Base-by-base conservation (phyloP, 177 flowering plant species). In the Tripterygium wilfordii region DNA sequence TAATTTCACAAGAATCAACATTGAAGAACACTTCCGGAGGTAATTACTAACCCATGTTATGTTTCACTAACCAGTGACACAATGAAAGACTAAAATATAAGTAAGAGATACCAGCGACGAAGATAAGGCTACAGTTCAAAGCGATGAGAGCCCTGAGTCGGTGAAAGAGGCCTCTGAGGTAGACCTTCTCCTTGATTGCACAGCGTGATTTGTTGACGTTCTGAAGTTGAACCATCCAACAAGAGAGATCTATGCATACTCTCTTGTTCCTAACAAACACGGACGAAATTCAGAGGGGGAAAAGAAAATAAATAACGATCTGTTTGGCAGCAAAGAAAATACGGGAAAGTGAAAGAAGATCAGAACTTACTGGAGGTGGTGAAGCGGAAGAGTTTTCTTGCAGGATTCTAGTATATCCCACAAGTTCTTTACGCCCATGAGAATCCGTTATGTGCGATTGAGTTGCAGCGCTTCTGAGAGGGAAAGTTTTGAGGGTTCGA, bases 341-440 rank as follows among this genome's bases (percentile, higher is more conserved):
- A 18, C n/a, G 8, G 46, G 24, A 20, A 10, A 10, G 20, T 20
- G 26, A n/a, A 42, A 16, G 16, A 48, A 24, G 5, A 31, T 3
- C 8, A 25, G 36, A 56, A 68, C 80, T 78, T 49, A 90, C 96
- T 79, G 94, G 54, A 92, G 91, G 60, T 82, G 82, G 62, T 82
- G 82, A 61, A 92, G 94, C 10, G 96, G 95, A 21, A 77, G 74
- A 8, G 70, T 86, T 60, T 83, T 80, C 83, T 88, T 92, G 88
- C 98, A 88, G 8, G 96, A 79, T 63, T 92, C 98, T 37, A 92
- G 50, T 51, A 92, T 72, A 40, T 88, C 96, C 98, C 98, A 88
- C 13, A 92, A 67, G 24, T 88, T 75, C 65, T 80, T 92, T 51
- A 92, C 98, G 4, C 98, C 98, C 98, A 92, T 91, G 12, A 30